These are phyloP conservation scores for Boletus mariae DNA, from an alignment of 1,284 basidiomycete genomes.

Conservation along the genomic window DNA sequence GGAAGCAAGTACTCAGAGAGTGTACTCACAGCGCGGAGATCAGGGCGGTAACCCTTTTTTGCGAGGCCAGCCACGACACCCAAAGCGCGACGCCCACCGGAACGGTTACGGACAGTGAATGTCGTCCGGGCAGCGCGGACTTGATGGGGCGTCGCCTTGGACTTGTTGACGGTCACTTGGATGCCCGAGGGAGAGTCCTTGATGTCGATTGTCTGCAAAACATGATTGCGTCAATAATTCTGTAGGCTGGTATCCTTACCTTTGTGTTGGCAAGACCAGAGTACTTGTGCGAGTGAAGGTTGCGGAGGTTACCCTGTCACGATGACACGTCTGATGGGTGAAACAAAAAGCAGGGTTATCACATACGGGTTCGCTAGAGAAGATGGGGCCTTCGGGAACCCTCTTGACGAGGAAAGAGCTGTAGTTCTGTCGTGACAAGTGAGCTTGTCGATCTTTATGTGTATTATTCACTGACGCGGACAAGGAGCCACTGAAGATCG, in stretches of 20 bases:
- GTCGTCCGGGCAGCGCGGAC: conserved; percentile 49
- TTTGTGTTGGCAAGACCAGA: conserved; percentile 84
- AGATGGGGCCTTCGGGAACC: conserved; percentile 65
- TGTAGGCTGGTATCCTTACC: conserved; percentile 40
- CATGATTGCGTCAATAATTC: background rate
- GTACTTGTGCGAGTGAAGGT: conserved; percentile 86
- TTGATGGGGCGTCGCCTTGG: conserved; percentile 54
- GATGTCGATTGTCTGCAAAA: conserved; percentile 63
- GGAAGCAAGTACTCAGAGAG: background rate
- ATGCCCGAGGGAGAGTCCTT: conserved; percentile 58
- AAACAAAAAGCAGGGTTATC: background rate
- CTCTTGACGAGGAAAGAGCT: conserved; percentile 85
- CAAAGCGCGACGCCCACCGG: conserved; percentile 70
- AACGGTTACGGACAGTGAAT: conserved; percentile 62
- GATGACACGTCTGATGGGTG: conserved; percentile 1
- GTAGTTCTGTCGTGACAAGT: conserved; percentile 51
- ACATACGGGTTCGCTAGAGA: conserved; percentile 83
- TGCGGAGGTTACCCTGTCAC: conserved; percentile 76
- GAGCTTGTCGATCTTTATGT: background rate
- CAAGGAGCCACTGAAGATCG: conserved; percentile 89
- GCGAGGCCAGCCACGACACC: conserved; percentile 68
- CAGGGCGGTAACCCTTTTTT: conserved; percentile 77
- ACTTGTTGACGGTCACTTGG: conserved; percentile 68
- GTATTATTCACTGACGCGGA: conserved; percentile 61
- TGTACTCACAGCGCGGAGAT: conserved; percentile 72